A percentile compares a stretch with the other conserved stretches of the same genome.
Evolutionary conservation across 2,329 filamentous ascomycete species (phyloP).

Genomic region (Claviceps digitariae): DNA sequence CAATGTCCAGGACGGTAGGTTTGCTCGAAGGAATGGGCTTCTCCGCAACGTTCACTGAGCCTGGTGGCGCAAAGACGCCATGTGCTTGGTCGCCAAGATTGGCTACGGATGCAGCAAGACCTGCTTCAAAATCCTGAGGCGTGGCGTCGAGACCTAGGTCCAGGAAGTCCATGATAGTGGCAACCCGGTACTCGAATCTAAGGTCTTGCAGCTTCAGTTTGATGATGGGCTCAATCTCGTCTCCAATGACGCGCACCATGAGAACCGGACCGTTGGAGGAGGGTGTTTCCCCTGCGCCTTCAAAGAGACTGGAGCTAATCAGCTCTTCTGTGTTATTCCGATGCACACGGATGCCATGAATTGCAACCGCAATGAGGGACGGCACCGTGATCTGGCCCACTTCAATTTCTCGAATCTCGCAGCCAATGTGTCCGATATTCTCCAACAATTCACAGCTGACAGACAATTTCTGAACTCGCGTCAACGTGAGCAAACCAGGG

Average conservation of each 20-base stretch:
- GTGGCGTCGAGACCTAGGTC: constrained; percentile 54
- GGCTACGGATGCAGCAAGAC: constrained; percentile 66
- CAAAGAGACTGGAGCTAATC: constrained; percentile 37
- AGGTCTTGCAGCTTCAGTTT: constrained; percentile 80
- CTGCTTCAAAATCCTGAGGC: constrained; percentile 58
- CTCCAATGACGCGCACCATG: constrained; percentile 81
- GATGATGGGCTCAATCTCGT: constrained; percentile 84
- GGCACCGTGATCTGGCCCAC: constrained; percentile 75
- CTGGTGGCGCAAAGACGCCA: constrained; percentile 24
- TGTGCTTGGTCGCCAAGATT: constrained; percentile 56
- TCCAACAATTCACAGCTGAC: constrained; percentile 50
- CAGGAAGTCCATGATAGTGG: constrained; percentile 67
- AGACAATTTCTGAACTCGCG: constrained; percentile 50
- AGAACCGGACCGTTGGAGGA: constrained; percentile 38
- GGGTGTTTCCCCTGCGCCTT: constrained; percentile 14
- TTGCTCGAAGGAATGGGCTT: constrained; percentile 27
- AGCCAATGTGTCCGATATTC: constrained; percentile 50
- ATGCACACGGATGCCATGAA: constrained; percentile 47
- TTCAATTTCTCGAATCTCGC: constrained; percentile 50
- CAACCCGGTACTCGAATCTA: constrained; percentile 77
- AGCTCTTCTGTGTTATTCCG: constrained; percentile 61
- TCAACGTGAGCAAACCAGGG: constrained; percentile 70
- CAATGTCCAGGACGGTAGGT: constrained; percentile 56
- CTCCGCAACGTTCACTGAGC: constrained; percentile 5
- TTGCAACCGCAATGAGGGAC: constrained; percentile 63